These are phyloP conservation scores for Fusarium veterinarium DNA, from an alignment of 2,329 filamentous ascomycete species.

Conservation along the genomic window DNA sequence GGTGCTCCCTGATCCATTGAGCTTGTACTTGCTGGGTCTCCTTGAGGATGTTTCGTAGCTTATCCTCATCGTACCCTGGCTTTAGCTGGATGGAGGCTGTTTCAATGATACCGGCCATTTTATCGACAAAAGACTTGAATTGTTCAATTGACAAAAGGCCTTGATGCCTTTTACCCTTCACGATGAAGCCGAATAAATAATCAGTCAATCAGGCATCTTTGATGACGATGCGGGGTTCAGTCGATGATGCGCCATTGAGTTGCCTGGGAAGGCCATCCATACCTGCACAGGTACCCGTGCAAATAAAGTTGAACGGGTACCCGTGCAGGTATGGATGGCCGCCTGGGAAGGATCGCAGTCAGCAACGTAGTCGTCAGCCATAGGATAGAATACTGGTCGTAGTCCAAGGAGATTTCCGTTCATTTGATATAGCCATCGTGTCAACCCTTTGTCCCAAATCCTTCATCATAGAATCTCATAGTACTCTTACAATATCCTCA, in stretches of 20 bases:
- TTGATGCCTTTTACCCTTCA: not conserved
- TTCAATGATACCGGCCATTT: conserved; percentile 55
- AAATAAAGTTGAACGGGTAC: too few species aligned
- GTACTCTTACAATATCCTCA: not conserved
- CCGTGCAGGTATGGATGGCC: too few species aligned
- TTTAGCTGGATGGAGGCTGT: conserved; percentile 52
- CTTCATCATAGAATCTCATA: not conserved
- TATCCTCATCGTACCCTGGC: conserved; percentile 45
- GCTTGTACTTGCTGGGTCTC: conserved; percentile 52
- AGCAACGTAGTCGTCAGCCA: conserved; percentile 11
- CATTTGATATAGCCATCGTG: not conserved
- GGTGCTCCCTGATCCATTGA: conserved; percentile 53
- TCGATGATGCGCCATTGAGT: not conserved
- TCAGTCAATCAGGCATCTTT: conserved; percentile 11
- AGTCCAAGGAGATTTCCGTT: not conserved
- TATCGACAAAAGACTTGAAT: not conserved
- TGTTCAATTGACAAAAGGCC: not conserved
- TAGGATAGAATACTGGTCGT: not conserved
- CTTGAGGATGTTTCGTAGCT: conserved; percentile 49
- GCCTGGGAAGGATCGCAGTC: conserved; percentile 13
- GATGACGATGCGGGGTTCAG: conserved; percentile 16
- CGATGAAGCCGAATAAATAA: not conserved
- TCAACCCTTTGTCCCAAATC: not conserved
- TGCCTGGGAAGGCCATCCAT: conserved; percentile 17
- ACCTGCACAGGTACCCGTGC: too few species aligned